Evolutionary conservation across 2,329 filamentous ascomycete genomes (phyloP).

Genomic region (Gaeumannomyces sp.): DNA sequence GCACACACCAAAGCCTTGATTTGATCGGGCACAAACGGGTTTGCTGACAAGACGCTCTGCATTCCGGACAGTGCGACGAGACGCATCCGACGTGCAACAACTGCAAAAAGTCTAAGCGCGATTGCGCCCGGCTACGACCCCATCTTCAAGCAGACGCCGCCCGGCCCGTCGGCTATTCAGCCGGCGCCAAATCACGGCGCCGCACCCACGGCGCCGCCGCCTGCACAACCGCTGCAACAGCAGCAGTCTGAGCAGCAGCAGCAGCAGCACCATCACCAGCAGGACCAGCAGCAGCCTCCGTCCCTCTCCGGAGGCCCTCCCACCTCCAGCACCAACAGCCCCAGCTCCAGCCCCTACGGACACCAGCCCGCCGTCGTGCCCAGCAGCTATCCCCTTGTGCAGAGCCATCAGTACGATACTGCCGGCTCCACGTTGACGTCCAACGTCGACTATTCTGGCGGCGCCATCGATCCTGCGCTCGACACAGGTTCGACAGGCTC

Average conservation of each 20-base stretch:
- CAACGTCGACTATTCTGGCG: slow-evolving; percentile 43
- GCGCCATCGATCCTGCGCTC: slow-evolving; percentile 60
- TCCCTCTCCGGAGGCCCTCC: slow-evolving; percentile 23
- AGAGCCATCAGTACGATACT: slow-evolving; percentile 26
- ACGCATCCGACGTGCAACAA: slow-evolving; percentile 86
- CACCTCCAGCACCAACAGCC: slow-evolving; percentile 22
- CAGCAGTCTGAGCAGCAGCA: not conserved
- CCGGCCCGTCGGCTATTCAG: slow-evolving; percentile 60
- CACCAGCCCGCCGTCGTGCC: slow-evolving; percentile 38
- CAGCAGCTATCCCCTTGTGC: slow-evolving; percentile 31
- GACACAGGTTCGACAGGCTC: slow-evolving; percentile 29
- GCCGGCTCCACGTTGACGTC: slow-evolving; percentile 17
- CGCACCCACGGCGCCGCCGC: too few species aligned
- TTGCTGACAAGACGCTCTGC: not conserved
- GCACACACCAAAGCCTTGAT: not conserved
- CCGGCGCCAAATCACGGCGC: slow-evolving; percentile 47
- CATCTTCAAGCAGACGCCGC: slow-evolving; percentile 67
- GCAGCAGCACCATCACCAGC: slow-evolving; percentile 24
- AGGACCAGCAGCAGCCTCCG: slow-evolving; percentile 21
- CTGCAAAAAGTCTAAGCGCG: slow-evolving; percentile 82
- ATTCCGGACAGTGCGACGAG: slow-evolving; percentile 75
- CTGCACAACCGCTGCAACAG: too few species aligned
- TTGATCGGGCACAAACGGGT: not conserved
- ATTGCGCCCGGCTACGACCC: slow-evolving; percentile 83
- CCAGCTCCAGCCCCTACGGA: slow-evolving; percentile 21